phyloP scores from a whole-genome alignment of 2,329 filamentous ascomycete species.

The Colletotrichum siamense region DNA sequence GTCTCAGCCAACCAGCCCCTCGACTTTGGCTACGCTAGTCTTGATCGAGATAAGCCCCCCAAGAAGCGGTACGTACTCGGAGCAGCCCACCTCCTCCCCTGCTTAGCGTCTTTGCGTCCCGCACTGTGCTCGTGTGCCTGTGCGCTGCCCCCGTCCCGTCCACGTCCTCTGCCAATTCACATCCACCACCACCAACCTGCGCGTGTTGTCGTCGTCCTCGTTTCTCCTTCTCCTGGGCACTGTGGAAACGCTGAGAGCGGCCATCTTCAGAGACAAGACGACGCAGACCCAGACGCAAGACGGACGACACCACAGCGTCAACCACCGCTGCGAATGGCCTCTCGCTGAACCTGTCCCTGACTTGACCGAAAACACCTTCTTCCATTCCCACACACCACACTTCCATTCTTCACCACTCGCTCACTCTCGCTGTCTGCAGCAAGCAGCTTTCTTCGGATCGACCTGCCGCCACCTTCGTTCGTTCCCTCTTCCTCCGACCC shows the following conservation, averaged over 20 bases:
- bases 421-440: background rate
- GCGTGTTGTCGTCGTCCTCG: background rate
- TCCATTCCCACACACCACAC: background rate
- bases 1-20: slow-evolving; percentile 4
- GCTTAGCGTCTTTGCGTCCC: background rate
- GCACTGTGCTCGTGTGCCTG: background rate
- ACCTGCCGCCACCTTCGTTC: slow-evolving; percentile 10
- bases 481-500: slow-evolving; percentile 1
- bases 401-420: background rate
- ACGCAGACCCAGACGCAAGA: background rate
- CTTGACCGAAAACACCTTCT: background rate
- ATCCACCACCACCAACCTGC: background rate
- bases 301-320: background rate
- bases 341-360: background rate
- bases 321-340: slow-evolving; percentile 8
- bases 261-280: slow-evolving; percentile 1
- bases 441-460: background rate
- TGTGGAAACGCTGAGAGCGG: slow-evolving; percentile 19
- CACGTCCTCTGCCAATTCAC: background rate
- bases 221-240: slow-evolving; percentile 9
- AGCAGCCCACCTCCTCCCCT: background rate
- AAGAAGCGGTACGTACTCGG: background rate
- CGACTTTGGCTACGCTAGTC: background rate
- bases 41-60: background rate
- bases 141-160: background rate